A percentile compares a stretch with the other conserved stretches of the same genome.
Evolutionary conservation across 352 stramenopile species (phyloP).

Genomic region (Phytopythium aichiense): DNA sequence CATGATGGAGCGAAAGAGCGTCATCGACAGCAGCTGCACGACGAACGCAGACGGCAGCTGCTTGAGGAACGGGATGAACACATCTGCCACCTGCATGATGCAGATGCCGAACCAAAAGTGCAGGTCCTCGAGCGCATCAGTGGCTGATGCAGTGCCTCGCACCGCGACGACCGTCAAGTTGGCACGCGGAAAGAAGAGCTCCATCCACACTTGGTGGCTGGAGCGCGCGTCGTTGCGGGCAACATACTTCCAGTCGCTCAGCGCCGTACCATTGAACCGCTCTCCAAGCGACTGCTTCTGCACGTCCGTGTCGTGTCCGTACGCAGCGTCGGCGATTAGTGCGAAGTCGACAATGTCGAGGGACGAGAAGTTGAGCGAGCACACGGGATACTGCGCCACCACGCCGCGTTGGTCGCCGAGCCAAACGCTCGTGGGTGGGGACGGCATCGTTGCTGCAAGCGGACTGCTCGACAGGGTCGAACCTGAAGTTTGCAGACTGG

Average conservation of each 20-base stretch:
- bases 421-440: background rate
- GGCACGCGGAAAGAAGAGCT: slow-evolving; percentile 77
- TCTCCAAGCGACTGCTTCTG: slow-evolving; percentile 74
- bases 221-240: slow-evolving; percentile 56
- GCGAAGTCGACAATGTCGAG: slow-evolving; percentile 83
- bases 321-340: slow-evolving; percentile 78
- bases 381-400: slow-evolving; percentile 79
- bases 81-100: slow-evolving; percentile 84
- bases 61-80: slow-evolving; percentile 85
- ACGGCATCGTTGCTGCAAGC: background rate
- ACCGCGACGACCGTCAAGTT: slow-evolving; percentile 87
- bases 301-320: slow-evolving; percentile 73
- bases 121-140: slow-evolving; percentile 81
- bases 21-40: slow-evolving; percentile 81
- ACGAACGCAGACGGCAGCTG: slow-evolving; percentile 75
- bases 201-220: slow-evolving; percentile 79
- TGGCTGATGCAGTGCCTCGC: slow-evolving; percentile 75
- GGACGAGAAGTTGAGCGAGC: slow-evolving; percentile 51
- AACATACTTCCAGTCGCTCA: slow-evolving; percentile 75
- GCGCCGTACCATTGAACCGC: slow-evolving; percentile 75
- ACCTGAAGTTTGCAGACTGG: background rate
- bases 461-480: background rate
- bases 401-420: background rate
- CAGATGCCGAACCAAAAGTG: slow-evolving; percentile 87
- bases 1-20: slow-evolving; percentile 63